These are phyloP conservation scores for Arabidopsis arenosa DNA, from an alignment of 345 rosid genomes.

Conservation along the genomic window DNA sequence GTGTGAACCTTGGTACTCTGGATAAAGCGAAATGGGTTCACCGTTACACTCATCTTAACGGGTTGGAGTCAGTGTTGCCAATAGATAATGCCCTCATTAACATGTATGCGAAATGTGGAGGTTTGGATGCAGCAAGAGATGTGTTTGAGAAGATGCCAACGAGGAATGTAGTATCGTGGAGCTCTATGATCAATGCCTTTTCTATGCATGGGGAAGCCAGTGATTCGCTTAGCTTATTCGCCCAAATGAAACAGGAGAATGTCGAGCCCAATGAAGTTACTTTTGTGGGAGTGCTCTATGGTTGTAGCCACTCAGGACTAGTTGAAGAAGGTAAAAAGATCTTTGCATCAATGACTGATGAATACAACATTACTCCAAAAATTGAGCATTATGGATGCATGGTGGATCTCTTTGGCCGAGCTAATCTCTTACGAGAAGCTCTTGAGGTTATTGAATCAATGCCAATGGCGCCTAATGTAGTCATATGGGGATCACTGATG, in stretches of 20 bases:
- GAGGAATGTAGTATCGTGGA: conserved; percentile 64
- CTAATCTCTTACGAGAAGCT: conserved; percentile 56
- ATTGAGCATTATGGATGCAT: conserved; percentile 69
- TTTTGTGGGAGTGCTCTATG: conserved; percentile 58
- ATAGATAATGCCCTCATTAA: conserved; percentile 60
- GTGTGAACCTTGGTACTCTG: conserved; percentile 53
- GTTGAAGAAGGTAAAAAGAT: conserved; percentile 61
- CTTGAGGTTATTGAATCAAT: conserved; percentile 55
- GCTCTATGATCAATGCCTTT: conserved; percentile 61
- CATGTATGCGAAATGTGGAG: conserved; percentile 73
- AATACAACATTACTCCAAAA: conserved; percentile 52
- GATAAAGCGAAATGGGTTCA: conserved; percentile 60
- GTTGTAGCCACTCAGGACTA: conserved; percentile 70
- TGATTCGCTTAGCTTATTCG: conserved; percentile 49
- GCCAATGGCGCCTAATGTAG: conserved; percentile 59
- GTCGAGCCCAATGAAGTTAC: conserved; percentile 54
- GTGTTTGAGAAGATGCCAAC: conserved; percentile 54
- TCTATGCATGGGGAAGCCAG: conserved; percentile 60
- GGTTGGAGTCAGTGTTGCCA: conserved; percentile 46
- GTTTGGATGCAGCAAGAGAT: conserved; percentile 54
- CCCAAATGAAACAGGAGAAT: conserved; percentile 53
- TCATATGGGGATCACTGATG: conserved; percentile 77
- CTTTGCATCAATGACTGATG: conserved; percentile 57
- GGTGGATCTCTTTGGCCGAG: conserved; percentile 67
- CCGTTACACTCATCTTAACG: conserved; percentile 43